Percentiles rank a stretch among this genome's conserved stretches.
phyloP scores from a whole-genome alignment of 768 basidiomycete species.

The Lepiota brunneoincarnata region DNA sequence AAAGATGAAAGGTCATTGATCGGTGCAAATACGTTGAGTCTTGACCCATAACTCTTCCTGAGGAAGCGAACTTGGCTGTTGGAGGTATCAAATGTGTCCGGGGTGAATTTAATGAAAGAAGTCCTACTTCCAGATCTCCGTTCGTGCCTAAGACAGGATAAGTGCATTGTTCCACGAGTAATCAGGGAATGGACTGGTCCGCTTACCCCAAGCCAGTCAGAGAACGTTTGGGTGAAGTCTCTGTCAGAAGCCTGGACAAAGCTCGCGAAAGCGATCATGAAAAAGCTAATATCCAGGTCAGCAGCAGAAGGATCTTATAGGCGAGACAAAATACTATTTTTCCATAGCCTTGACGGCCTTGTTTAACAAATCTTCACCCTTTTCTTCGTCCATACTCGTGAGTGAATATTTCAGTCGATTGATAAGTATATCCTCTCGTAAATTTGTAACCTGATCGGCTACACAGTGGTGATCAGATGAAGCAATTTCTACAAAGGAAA shows the following conservation, averaged over 20 bases:
- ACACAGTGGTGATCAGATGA: conserved; percentile 5
- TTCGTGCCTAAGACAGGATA: conserved; percentile 51
- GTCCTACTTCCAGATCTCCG: conserved; percentile 91
- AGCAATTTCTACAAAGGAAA: not conserved
- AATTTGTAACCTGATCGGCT: conserved; percentile 91
- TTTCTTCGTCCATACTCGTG: conserved; percentile 67
- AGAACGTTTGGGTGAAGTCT: conserved; percentile 64
- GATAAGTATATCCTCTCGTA: conserved; percentile 85
- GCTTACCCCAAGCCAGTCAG: conserved; percentile 78
- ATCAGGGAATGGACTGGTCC: conserved; percentile 3
- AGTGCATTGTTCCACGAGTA: not conserved
- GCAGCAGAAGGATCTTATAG: not conserved
- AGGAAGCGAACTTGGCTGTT: conserved; percentile 78
- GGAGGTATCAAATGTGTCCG: conserved; percentile 4
- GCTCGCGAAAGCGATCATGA: conserved; percentile 90
- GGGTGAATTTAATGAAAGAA: not conserved
- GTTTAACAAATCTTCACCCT: conserved; percentile 52
- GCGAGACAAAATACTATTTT: conserved; percentile 66
- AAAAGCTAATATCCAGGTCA: conserved; percentile 58
- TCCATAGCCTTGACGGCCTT: conserved; percentile 78
- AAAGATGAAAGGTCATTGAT: conserved; percentile 83
- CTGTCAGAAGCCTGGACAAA: conserved; percentile 69
- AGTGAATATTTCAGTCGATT: conserved; percentile 85
- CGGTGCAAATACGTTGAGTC: conserved; percentile 88
- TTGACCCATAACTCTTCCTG: conserved; percentile 75